Base-by-base conservation (phyloP, 2,329 filamentous ascomycete genomes). In the Calonectria crousiana region DNA sequence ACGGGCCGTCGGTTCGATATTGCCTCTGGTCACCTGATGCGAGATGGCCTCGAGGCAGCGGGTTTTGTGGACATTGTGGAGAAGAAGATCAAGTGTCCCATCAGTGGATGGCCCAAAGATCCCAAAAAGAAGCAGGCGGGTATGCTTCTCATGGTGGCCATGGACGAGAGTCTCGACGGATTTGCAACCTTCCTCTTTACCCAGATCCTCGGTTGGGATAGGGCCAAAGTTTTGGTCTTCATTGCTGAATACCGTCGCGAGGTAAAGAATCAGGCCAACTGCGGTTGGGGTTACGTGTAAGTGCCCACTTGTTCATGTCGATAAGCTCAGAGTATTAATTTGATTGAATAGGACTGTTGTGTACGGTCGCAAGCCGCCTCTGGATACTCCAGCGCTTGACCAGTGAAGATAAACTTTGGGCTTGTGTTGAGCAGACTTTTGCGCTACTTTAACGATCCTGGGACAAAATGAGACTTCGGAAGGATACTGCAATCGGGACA, bases 81-180 rank as follows among this genome's bases (percentile, higher is more conserved):
- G 67, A 77, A 76, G 8, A 78, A 77, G n/a, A 80, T 83, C 74
- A 84, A 87, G 73, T 79, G 86, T 1, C 87, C 88, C 0, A 81
- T 86, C 0, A 85, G 85, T 53, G 78, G 76, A 0, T 89, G 88
- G 88, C 82, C 87, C 0, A 84, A 80, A n/a, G 84, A 89, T 30
- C 78, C 81, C 0, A 84, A 82, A 16, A 82, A 87, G 28, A 88
- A 86, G 73, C 83, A 86, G 70, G 82, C 88, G 60, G 88, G 79
- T 30, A 20, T 84, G 47, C 67, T 87, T 74, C 62, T 86, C 65
- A 66, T 76, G 9, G 23, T 78, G 16, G 82, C 78, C 36, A 65
- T 84, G 30, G 81, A 82, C 14, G 72, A 77, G 52, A 81, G 80
- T n/a, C 38, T 83, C 3, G 81, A 83, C 8, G 83, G 82, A 0